A percentile compares a stretch with the other conserved stretches of the same genome.
phyloP scores from a whole-genome alignment of 1,284 basidiomycete species.

The Cryptococcus sp. region DNA sequence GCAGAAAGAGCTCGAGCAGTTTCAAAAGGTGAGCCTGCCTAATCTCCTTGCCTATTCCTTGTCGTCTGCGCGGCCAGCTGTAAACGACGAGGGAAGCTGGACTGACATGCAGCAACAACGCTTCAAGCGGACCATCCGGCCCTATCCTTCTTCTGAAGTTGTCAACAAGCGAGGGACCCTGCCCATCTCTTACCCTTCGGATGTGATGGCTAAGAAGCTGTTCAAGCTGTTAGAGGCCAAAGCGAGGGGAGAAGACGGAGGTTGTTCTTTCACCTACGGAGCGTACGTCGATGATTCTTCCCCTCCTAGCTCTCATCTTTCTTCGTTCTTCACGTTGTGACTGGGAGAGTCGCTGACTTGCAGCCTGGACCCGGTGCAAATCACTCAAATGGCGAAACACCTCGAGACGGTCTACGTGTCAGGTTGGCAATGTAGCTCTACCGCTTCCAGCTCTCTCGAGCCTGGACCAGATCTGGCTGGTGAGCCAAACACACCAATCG shows the following conservation, averaged over 20 bases:
- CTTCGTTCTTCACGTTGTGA: not conserved
- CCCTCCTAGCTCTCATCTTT: too few species aligned
- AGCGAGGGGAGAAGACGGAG: slow-evolving; percentile 45
- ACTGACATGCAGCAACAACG: slow-evolving; percentile 61
- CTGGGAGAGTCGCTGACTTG: not conserved
- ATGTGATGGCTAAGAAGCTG: slow-evolving; percentile 81
- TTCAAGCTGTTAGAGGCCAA: slow-evolving; percentile 53
- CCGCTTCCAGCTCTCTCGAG: slow-evolving; percentile 89
- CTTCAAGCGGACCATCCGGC: slow-evolving; percentile 75
- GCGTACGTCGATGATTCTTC: too few species aligned
- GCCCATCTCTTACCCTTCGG: slow-evolving; percentile 77
- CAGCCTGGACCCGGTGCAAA: slow-evolving; percentile 89
- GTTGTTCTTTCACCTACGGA: slow-evolving; percentile 64
- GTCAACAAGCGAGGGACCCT: slow-evolving; percentile 91
- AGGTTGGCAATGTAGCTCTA: slow-evolving; percentile 89
- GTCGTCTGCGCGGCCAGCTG: too few species aligned
- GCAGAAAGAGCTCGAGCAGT: slow-evolving; percentile 76
- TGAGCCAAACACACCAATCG: slow-evolving; percentile 47
- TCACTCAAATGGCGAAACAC: slow-evolving; percentile 88
- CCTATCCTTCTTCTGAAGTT: slow-evolving; percentile 89
- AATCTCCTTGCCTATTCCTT: slow-evolving; percentile 1
- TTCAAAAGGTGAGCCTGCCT: slow-evolving; percentile 71
- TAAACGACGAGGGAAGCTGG: not conserved
- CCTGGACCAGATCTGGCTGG: slow-evolving; percentile 94
- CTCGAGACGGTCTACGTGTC: slow-evolving; percentile 95